Evolutionary conservation across 2,329 filamentous ascomycete species (phyloP).

Genomic region (Clarireedia paspali): DNA sequence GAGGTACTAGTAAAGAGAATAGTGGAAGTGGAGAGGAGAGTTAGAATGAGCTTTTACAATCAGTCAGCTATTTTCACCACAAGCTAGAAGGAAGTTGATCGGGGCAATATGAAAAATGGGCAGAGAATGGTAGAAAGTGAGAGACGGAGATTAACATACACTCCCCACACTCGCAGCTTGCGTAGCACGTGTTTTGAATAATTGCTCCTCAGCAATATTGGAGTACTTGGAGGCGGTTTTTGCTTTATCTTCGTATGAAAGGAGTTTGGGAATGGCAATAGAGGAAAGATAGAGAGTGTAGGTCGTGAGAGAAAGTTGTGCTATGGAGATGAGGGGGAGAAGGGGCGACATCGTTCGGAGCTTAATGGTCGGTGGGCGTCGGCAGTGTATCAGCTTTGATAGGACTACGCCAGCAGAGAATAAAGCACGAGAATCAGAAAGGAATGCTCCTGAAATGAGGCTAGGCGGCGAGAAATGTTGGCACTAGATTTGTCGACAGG

Average conservation of each 20-base stretch:
- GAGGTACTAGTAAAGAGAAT: background rate
- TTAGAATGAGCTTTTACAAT: background rate
- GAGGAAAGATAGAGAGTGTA: slow-evolving; percentile 37
- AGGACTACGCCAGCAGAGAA: too few relatives aligned
- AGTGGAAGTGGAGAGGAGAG: background rate
- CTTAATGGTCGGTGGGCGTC: too few relatives aligned
- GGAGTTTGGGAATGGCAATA: slow-evolving; percentile 36
- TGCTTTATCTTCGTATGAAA: slow-evolving; percentile 36
- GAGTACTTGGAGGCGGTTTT: slow-evolving; percentile 39
- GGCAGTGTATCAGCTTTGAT: too few relatives aligned
- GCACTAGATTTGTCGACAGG: too few relatives aligned
- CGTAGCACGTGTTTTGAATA: slow-evolving; percentile 37
- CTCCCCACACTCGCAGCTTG: slow-evolving; percentile 25
- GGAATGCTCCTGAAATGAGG: too few relatives aligned
- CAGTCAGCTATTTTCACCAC: background rate
- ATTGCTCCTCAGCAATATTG: slow-evolving; percentile 33
- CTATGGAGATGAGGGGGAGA: background rate
- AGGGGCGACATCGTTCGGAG: too few relatives aligned
- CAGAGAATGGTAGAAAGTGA: background rate
- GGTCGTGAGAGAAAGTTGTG: slow-evolving; percentile 33
- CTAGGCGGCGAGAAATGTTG: too few relatives aligned
- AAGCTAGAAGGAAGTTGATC: background rate
- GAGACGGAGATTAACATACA: background rate
- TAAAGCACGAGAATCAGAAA: too few relatives aligned
- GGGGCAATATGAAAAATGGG: too few relatives aligned